Percentiles rank a stretch among this genome's conserved stretches.
Conservation (phyloP, 345 rosid genomes). For the Eucalyptus curtisii region DNA sequence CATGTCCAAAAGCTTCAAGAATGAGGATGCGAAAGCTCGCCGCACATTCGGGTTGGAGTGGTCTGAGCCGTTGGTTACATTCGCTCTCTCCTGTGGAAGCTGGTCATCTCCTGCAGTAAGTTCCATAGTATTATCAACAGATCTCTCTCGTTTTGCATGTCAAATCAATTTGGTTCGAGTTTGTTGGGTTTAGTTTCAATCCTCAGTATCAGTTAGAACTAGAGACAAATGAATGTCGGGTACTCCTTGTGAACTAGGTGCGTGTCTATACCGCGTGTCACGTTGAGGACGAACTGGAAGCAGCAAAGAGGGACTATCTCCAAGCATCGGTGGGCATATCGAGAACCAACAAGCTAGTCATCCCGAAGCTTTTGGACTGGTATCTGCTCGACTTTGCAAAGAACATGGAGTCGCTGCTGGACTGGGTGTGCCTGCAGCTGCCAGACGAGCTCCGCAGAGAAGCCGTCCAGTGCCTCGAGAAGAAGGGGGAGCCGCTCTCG, state of each 20-base stretch:
- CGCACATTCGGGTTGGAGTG: slow-evolving; percentile 64
- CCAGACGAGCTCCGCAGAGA: slow-evolving; percentile 51
- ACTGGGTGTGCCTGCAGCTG: slow-evolving; percentile 84
- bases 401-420: slow-evolving; percentile 71
- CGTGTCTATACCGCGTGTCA: slow-evolving; percentile 63
- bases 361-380: slow-evolving; percentile 89
- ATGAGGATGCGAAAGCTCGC: slow-evolving; percentile 57
- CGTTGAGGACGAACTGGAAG: slow-evolving; percentile 76
- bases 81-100: slow-evolving; percentile 88
- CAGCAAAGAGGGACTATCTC: slow-evolving; percentile 69
- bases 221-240: neutral
- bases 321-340: slow-evolving; percentile 78
- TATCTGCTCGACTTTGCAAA: slow-evolving; percentile 79
- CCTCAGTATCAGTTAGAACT: neutral
- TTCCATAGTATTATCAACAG: neutral
- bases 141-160: neutral
- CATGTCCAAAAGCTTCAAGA: slow-evolving; percentile 63
- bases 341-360: slow-evolving; percentile 45
- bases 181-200: neutral
- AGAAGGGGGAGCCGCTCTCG: slow-evolving; percentile 27
- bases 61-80: slow-evolving; percentile 87
- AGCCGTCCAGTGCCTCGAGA: slow-evolving; percentile 43
- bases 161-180: neutral
- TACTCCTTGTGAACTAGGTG: slow-evolving; percentile 19
- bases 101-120: slow-evolving; percentile 95